These are phyloP conservation scores for Hippophae gyantsensis DNA, from an alignment of 306 rosid genomes.

Conservation along the genomic window DNA sequence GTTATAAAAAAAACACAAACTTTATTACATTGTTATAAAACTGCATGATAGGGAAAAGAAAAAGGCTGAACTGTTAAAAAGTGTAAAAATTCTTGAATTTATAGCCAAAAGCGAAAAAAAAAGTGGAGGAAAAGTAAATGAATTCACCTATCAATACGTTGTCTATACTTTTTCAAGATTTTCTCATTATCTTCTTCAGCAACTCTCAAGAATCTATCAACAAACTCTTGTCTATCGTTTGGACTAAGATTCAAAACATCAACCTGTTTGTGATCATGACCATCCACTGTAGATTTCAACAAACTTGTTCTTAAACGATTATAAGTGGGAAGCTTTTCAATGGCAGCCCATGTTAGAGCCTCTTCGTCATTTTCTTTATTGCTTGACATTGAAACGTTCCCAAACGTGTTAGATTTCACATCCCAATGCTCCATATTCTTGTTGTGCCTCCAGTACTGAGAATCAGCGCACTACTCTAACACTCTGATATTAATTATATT, in stretches of 20 bases:
- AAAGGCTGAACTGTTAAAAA: too few species aligned
- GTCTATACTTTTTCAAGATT: conserved; percentile 34
- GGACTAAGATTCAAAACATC: conserved; percentile 41
- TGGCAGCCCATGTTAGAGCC: conserved; percentile 56
- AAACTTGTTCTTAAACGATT: conserved; percentile 48
- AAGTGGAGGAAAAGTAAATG: too few species aligned
- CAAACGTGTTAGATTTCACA: conserved; percentile 1
- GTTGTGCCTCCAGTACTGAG: too few species aligned
- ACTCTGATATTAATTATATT: too few species aligned
- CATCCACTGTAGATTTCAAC: conserved; percentile 24
- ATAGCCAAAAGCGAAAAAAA: too few species aligned
- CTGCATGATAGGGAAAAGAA: too few species aligned
- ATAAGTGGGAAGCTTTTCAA: conserved; percentile 59
- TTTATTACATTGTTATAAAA: too few species aligned
- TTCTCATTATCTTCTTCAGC: conserved; percentile 52
- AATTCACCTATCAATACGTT: conserved; percentile 41
- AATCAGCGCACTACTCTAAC: too few species aligned
- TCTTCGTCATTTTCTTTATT: conserved; percentile 33
- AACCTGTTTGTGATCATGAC: conserved; percentile 25
- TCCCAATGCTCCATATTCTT: too few species aligned
- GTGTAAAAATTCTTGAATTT: too few species aligned
- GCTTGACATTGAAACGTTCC: conserved; percentile 38
- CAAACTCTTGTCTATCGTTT: conserved; percentile 24
- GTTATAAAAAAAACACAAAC: too few species aligned
- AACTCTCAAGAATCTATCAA: conserved; percentile 29